Percentiles rank a stretch among this genome's conserved stretches.
Conservation (phyloP, 2,329 filamentous ascomycete genomes). For the Ceratocystis albifundus region DNA sequence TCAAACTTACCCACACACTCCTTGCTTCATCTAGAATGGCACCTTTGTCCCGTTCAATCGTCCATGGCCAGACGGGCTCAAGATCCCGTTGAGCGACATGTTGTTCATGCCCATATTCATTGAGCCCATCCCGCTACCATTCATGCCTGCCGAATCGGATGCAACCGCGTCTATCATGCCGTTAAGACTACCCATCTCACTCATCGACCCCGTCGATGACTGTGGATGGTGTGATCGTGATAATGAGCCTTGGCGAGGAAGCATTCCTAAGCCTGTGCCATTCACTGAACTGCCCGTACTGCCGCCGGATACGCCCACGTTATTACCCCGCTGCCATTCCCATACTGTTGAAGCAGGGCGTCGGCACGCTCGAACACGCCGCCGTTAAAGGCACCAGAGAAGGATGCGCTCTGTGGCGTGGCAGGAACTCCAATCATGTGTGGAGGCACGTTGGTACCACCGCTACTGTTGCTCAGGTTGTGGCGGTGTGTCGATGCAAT, state of each 20-base stretch:
- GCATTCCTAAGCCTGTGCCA: conserved; percentile 37
- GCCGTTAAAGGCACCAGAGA: conserved; percentile 43
- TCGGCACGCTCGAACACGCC: conserved; percentile 52
- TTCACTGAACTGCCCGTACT: background rate
- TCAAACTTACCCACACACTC: background rate
- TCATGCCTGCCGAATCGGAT: background rate
- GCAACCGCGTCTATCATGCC: conserved; percentile 15
- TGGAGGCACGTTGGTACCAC: conserved; percentile 8
- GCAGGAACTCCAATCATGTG: conserved; percentile 61
- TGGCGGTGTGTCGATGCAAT: conserved; percentile 19
- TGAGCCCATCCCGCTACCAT: conserved; percentile 8
- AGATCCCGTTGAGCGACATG: conserved; percentile 10
- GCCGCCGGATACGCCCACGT: background rate
- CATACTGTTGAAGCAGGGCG: conserved; percentile 43
- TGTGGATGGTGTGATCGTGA: conserved; percentile 25
- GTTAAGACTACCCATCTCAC: conserved; percentile 17
- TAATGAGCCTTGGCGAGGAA: conserved; percentile 36
- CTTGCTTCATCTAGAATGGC: conserved; percentile 29
- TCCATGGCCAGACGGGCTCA: conserved; percentile 25
- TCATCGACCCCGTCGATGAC: conserved; percentile 22
- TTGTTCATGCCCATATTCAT: conserved; percentile 1
- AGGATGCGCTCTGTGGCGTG: conserved; percentile 49
- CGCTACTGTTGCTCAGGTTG: conserved; percentile 14
- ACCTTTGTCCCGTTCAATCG: conserved; percentile 33
- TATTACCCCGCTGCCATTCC: conserved; percentile 37